Conservation (phyloP, 164 flowering plant species). For the Akebia trifoliata region DNA sequence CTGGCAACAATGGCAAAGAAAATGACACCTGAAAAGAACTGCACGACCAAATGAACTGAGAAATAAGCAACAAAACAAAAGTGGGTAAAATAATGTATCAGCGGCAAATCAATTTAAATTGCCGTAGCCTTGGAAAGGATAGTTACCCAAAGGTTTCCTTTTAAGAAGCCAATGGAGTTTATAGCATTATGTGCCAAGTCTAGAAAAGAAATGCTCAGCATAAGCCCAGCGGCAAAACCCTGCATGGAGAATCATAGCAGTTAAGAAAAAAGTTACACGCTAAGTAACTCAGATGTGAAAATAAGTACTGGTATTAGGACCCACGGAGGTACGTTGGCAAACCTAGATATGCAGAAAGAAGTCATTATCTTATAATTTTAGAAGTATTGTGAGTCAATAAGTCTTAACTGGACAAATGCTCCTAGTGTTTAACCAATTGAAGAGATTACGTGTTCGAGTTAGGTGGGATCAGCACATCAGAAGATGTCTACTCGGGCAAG, state of each 20-base stretch:
- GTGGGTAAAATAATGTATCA: background rate
- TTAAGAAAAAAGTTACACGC: background rate
- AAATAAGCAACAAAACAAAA: conserved; percentile 5
- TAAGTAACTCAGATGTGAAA: background rate
- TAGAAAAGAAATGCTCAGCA: conserved; percentile 94
- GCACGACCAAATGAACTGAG: conserved; percentile 18
- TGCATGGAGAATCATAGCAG: conserved; percentile 21
- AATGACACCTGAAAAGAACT: conserved; percentile 93
- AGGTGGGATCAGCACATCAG: too few relatives aligned
- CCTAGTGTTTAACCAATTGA: too few relatives aligned
- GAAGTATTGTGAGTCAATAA: too few relatives aligned
- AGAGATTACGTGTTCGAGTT: too few relatives aligned
- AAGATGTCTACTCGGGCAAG: too few relatives aligned
- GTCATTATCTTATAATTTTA: too few relatives aligned
- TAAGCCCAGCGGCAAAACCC: conserved; percentile 98
- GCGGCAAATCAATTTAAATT: background rate
- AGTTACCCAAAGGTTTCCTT: conserved; percentile 88
- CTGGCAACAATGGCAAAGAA: conserved; percentile 68
- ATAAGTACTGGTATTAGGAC: background rate
- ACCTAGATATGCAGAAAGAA: background rate
- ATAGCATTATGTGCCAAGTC: conserved; percentile 97
- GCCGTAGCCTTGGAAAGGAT: background rate
- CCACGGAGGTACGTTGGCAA: background rate
- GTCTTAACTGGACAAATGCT: too few relatives aligned
- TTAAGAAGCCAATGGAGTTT: conserved; percentile 88